Evolutionary conservation across 2,329 filamentous ascomycete genomes (phyloP), one percentile per base, ranked within the genome.

Genomic region (Coniochaeta sp.): DNA sequence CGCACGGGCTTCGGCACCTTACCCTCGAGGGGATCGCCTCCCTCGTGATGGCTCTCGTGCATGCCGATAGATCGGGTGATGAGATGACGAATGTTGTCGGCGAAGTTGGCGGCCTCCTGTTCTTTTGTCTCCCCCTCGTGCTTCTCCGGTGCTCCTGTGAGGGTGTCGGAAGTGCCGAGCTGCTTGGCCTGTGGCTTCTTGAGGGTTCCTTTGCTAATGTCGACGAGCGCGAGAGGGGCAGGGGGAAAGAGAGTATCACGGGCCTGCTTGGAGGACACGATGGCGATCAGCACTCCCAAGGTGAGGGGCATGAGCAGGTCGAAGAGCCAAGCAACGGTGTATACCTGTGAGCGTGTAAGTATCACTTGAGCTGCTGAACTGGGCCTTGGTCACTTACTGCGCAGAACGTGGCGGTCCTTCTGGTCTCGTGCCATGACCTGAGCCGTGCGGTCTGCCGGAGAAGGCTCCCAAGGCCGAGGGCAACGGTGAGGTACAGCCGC

Each of bases 41-140:
- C 45, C 18, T 48, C 45, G 45, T 48, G 24, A 8, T 48, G 26
- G 3, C 28, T 14, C 13, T 7, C 3, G n/a, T 48, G 45, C 45
- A 48, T 31, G 20, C 45, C 45, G 27, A 48, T n/a, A 22, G 45
- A 48, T 22, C 45, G 16, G 3, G 45, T 48, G 9, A 48, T 20
- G 28, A 48, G 45, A 30, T 48, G 45, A 4, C 45, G 45, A 9
- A 48, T 31, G 27, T 48, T 48, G 45, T 48, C 45, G 14, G 45
- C 45, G 26, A 48, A 48, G 45, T 48, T 48, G 45, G 45, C 45
- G 20, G 45, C 45, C n/a, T 48, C 45, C 30, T 48, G 45, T 26
- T 48, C 45, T 18, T 18, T 22, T 10, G 45, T 26, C 45, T 48
- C 45, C 24, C 45, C 45, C 10, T 48, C 45, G 27, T 48, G 45